These are phyloP conservation scores for Gomphus bonarii DNA, from an alignment of 1,284 basidiomycete species.

Conservation along the genomic window DNA sequence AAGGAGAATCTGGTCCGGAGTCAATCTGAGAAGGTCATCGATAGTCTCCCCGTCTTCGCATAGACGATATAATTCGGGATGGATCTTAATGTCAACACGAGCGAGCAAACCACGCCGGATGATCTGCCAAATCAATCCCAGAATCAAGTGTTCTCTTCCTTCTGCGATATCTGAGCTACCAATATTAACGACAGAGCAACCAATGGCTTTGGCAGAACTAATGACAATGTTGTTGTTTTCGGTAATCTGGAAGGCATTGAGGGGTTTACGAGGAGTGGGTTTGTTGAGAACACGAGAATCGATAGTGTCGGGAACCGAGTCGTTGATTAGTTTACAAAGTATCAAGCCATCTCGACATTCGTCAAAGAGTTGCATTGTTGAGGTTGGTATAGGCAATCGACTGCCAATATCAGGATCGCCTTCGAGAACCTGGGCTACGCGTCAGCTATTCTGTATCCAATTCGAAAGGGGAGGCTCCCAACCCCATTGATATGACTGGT, in stretches of 20 bases:
- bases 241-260: constrained; percentile 97
- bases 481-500: constrained; percentile 96
- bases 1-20: constrained; percentile 93
- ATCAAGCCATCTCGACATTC: constrained; percentile 93
- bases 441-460: constrained; percentile 3
- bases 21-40: constrained; percentile 87
- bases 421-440: constrained; percentile 62
- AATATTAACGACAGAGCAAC: constrained; percentile 97
- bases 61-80: constrained; percentile 92
- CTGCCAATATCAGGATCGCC: constrained; percentile 80
- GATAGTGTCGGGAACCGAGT: constrained; percentile 98
- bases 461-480: constrained; percentile 18
- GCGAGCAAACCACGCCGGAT: constrained; percentile 89
- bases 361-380: constrained; percentile 98
- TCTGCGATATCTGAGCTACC: constrained; percentile 90
- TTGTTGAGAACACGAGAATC: constrained; percentile 97
- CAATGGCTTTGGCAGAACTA: constrained; percentile 94
- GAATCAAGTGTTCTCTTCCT: constrained; percentile 91
- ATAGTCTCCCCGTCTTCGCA: constrained; percentile 96
- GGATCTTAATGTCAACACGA: constrained; percentile 96
- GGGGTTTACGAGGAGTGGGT: constrained; percentile 60
- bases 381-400: constrained; percentile 89
- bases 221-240: constrained; percentile 99
- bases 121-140: constrained; percentile 99
- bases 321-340: constrained; percentile 97